Evolutionary conservation across 1,284 basidiomycete species (phyloP).

Genomic region (Ganoderma lucidum): DNA sequence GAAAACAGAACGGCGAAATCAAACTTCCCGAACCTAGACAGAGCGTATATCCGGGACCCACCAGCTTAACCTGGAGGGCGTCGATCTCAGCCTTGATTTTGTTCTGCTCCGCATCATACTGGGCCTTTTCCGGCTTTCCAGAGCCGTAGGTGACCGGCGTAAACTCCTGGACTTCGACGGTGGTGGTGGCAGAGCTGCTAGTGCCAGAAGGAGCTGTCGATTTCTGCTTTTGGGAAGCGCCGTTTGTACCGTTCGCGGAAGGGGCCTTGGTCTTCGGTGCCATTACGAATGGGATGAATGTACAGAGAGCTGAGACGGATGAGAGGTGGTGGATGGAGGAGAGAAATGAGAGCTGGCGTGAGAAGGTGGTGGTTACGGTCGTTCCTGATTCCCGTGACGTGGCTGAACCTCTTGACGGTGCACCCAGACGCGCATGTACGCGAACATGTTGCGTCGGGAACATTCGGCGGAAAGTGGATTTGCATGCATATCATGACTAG

Average conservation of each 20-base stretch:
- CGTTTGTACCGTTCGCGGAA: conserved; percentile 46
- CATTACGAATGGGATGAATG: conserved; percentile 37
- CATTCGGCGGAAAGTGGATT: conserved; percentile 14
- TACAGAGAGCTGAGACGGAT: conserved; percentile 13
- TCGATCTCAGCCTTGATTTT: conserved; percentile 87
- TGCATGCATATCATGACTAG: conserved; percentile 10
- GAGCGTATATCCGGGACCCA: conserved; percentile 51
- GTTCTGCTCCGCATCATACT: conserved; percentile 86
- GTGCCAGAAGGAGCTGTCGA: conserved; percentile 37
- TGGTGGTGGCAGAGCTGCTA: conserved; percentile 51
- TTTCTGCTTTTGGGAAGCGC: conserved; percentile 50
- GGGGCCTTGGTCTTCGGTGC: conserved; percentile 64
- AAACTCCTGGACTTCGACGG: conserved; percentile 51
- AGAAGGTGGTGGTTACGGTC: conserved; percentile 34
- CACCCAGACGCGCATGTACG: conserved; percentile 6
- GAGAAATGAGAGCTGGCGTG: conserved; percentile 23
- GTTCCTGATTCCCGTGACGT: conserved; percentile 38
- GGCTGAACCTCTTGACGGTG: conserved; percentile 23
- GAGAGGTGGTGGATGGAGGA: conserved; percentile 33
- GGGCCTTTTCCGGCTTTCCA: conserved; percentile 83
- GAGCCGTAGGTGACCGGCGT: conserved; percentile 44
- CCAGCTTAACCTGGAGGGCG: conserved; percentile 79
- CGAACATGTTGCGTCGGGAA: neutral
- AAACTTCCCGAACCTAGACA: conserved; percentile 18
- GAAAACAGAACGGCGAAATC: conserved; percentile 6